These are phyloP conservation scores for Tetrahymena malaccensis DNA, from an alignment of 73 alveolate genomes.

Conservation along the genomic window DNA sequence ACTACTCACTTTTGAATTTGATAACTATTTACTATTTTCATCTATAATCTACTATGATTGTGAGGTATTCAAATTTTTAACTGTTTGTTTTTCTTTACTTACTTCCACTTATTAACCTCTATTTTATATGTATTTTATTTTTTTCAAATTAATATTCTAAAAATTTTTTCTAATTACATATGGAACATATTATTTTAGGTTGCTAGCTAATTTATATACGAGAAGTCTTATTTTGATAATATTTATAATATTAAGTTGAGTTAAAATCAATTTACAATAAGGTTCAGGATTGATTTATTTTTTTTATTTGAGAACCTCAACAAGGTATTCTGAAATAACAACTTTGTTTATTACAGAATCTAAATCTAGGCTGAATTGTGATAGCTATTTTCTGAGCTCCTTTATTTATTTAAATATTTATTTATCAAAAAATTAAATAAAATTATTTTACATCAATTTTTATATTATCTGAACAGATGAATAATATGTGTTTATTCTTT, in stretches of 20 bases:
- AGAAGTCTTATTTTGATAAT: not conserved
- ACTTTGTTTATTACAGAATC: not conserved
- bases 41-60: not conserved
- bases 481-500: not conserved
- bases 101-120: not conserved
- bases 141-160: no score
- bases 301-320: not conserved
- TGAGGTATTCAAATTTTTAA: not conserved
- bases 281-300: not conserved
- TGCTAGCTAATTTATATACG: not conserved
- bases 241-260: not conserved
- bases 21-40: not conserved
- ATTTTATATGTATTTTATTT: not conserved
- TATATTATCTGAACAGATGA: not conserved
- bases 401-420: not conserved
- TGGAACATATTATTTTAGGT: not conserved
- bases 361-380: not conserved
- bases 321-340: not conserved
- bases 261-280: not conserved
- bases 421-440: not conserved
- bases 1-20: not conserved
- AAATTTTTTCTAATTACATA: not conserved
- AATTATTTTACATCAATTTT: not conserved
- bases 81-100: not conserved
- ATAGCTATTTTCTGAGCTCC: not conserved